Evolutionary conservation across 139 green algal species (phyloP), one percentile per base, ranked within the genome.

Genomic region (Chlamydomonas incerta): DNA sequence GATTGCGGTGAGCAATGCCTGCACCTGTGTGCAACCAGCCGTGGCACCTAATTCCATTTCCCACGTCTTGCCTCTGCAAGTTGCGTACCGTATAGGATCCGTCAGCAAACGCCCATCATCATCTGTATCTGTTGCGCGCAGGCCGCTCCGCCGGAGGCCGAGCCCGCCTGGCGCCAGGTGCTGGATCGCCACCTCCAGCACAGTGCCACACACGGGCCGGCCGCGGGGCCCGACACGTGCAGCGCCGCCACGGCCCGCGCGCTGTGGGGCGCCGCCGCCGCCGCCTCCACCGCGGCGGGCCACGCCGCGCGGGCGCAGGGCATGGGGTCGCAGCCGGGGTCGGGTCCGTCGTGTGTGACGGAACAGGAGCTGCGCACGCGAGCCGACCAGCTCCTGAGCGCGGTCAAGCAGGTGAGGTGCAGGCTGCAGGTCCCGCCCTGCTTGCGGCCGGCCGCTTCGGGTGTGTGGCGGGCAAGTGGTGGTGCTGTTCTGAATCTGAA

Each of bases 241-340:
- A 66, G 31, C 11, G 66, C 79, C 11, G 79, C 79, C 2, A 31
- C 35, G 21, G 46, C 79, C 8, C 23, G 63, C 0, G 66, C 33
- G 17, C 79, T 85, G 50, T 85, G 79, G 79, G 79, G 65, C 50
- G 79, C 77, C 17, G 77, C 66, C 3, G 65, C 79, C 2, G 79
- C 37, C 0, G 63, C 46, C 6, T 47, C 79, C 14, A 37, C 37
- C 2, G 62, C 62, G 62, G 23, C 62, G 18, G 76, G 28, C 1
- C 74, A 82, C 35, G 76, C 60, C 10, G 62, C 62, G 62, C 76
- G 37, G 11, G 21, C n/a, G 35, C 4, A 0, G 50, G 57, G 23
- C 4, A 35, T 21, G 24, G 23, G 69, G 34, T 9, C 33, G 33
- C 15, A 52, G 24, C 37, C 21, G 23, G 3, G 15, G 33, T 21